Base-by-base conservation (phyloP, 2,329 filamentous ascomycete species). In the Tolypocladium nubicola region DNA sequence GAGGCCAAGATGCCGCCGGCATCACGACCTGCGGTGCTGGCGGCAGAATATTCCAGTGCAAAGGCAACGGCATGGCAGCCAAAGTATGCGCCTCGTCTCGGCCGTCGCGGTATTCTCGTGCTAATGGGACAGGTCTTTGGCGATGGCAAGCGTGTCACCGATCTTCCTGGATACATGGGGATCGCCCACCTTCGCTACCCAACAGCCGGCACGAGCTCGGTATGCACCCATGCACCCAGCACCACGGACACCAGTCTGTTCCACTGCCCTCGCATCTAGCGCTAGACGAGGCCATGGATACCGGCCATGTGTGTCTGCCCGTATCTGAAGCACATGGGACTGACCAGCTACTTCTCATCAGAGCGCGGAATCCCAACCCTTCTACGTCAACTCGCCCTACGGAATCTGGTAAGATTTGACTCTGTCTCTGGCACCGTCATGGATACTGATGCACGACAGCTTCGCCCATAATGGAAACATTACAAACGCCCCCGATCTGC, bases 401-500 rank as follows among this genome's bases (percentile, higher is more conserved):
- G 90, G 90, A 53, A 87, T 95, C 65, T 88, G 82, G 55, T 56
- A 49, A 19, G 55, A 10, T 13, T 38, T 11, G 14, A 37, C 11
- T n/a, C 38, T 8, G 5, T 21, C 26, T 13, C n/a, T 14, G 40
- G 11, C 5, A 38, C 16, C 21, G 8, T 33, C n/a, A 19, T n/a
- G 10, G 10, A 19, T 9, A 19, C 45, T 56, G 35, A 56, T 35
- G 4, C 19, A 6, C 4, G 37, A 30, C 26, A 52, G 47, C 66
- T 82, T 94, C 69, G 82, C 86, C 26, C 87, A 94, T 74, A 96
- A 96, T 67, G 91, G 92, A 59, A 96, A 96, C 73, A 78, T 96
- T 52, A 89, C 95, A 76, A 82, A 95, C 68, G 83, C 86, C 6
- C 79, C 79, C 2, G 84, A 88, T 55, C 77, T 95, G 53, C 84